These are phyloP conservation scores for Pseudogymnoascus sp. DNA, from an alignment of 2,329 filamentous ascomycete genomes.

Conservation along the genomic window DNA sequence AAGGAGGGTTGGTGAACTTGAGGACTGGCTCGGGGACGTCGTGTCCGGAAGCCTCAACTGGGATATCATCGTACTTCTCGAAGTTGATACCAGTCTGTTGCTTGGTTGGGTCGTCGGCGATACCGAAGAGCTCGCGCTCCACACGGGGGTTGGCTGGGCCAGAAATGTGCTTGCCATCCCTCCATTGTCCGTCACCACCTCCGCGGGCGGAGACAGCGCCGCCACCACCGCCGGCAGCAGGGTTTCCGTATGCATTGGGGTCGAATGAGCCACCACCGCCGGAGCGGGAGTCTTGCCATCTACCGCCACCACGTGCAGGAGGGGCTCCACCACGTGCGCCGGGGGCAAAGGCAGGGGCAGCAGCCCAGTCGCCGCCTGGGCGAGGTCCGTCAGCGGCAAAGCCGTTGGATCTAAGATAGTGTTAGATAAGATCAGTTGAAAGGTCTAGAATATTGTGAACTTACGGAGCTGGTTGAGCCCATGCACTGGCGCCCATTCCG, in stretches of 20 bases:
- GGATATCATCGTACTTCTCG: constrained; percentile 99
- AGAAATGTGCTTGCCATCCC: constrained; percentile 91
- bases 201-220: constrained; percentile 59
- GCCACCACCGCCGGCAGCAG: constrained; percentile 33
- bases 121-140: constrained; percentile 93
- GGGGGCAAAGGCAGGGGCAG: constrained; percentile 34
- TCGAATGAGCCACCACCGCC: constrained; percentile 45
- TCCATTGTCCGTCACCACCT: constrained; percentile 93
- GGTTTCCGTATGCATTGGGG: constrained; percentile 51
- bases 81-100: constrained; percentile 99
- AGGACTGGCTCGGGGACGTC: constrained; percentile 89
- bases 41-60: constrained; percentile 91
- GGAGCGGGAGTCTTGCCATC: constrained; percentile 22
- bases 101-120: constrained; percentile 85
- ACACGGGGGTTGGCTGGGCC: constrained; percentile 81
- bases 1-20: constrained; percentile 85
- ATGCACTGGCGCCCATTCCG: constrained; percentile 57
- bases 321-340: constrained; percentile 25
- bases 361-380: constrained; percentile 29
- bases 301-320: constrained; percentile 35
- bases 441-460: constrained; percentile 26
- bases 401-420: constrained; percentile 40
- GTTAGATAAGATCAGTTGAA: constrained; percentile 2
- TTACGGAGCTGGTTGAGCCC: constrained; percentile 48
- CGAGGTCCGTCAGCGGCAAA: constrained; percentile 35